Base-by-base conservation (phyloP, 306 rosid species). In the Senna tora region DNA sequence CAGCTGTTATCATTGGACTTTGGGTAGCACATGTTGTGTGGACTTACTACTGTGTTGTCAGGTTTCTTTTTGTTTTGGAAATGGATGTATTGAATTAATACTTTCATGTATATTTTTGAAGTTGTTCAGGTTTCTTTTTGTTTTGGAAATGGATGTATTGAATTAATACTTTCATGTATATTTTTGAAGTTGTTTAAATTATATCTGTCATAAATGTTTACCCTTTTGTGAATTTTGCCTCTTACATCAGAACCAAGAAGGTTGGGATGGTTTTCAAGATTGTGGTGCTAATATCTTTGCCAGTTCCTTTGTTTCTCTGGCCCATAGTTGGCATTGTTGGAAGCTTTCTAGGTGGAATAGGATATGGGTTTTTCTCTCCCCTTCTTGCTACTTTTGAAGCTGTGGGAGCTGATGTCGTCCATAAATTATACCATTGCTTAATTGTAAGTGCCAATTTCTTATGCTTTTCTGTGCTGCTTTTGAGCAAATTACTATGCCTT, bases 381-480 rank as follows among this genome's bases (percentile, higher is more conserved):
- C 87, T 92, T 76, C 75, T 89, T 75, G 85, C 89, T 58, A 92
- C 96, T 72, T 87, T 92, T 82, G 92, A 87, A 80, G 92, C 92
- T 5, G 82, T 85, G n/a, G 93, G 90, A 28, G 75, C 43, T 60
- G 78, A 58, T 70, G 70, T 83, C 28, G 20, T 59, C 4, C 72
- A 78, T 56, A 87, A 92, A 76, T 72, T 84, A 58, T 72, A 81
- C 77, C 96, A 86, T 83, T 89, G 90, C 71, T 83, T 86, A 67
- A 52, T 56, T 43, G 96, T 89, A 75, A 78, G 92, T 89, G 28
- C 6, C 70, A 46, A 19, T 63, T 47, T 82, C 67, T 69, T 67
- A 46, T 60, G 10, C 22, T 57, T 41, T 11, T 63, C n/a, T 67
- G 20, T 72, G 49, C 67, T 51, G 11, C 58, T 32, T 65, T 54